Conservation (phyloP, 306 rosid genomes). For the Prunus mume region DNA sequence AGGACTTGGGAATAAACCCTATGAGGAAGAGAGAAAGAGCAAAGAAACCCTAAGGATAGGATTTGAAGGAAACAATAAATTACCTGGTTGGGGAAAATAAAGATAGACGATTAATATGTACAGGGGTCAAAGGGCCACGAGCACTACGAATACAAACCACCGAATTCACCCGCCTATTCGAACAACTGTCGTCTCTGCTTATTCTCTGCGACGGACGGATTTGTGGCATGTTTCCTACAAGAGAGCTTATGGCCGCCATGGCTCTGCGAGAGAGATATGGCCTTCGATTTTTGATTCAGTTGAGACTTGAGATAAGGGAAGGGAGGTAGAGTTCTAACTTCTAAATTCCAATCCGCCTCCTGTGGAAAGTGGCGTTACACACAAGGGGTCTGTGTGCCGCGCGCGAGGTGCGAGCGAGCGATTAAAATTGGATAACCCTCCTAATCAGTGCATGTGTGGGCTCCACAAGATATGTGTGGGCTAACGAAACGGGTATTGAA, state of each 20-base stretch:
- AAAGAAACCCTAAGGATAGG: neutral
- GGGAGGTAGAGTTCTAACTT: neutral
- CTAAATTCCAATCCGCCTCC: neutral
- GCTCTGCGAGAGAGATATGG: conserved; percentile 2
- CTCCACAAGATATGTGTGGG: neutral
- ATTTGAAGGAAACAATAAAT: neutral
- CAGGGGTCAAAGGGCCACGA: conserved; percentile 3
- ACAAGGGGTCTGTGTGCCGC: neutral
- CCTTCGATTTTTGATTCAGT: neutral
- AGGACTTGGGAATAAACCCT: neutral
- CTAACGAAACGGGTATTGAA: neutral
- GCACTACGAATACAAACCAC: conserved; percentile 21
- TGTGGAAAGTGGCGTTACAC: neutral
- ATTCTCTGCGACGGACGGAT: conserved; percentile 17
- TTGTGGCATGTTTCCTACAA: conserved; percentile 20
- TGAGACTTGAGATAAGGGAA: neutral
- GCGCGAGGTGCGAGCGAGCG: neutral
- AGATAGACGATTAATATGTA: conserved; percentile 16
- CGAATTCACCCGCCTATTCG: conserved; percentile 22
- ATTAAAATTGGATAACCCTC: neutral
- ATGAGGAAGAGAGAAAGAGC: neutral
- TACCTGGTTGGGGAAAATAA: conserved; percentile 37
- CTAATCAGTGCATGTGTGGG: neutral
- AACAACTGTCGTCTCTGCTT: conserved; percentile 10
- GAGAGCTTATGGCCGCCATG: conserved; percentile 35